These are phyloP conservation scores for Brassica juncea DNA, from an alignment of 345 rosid species.

Conservation along the genomic window DNA sequence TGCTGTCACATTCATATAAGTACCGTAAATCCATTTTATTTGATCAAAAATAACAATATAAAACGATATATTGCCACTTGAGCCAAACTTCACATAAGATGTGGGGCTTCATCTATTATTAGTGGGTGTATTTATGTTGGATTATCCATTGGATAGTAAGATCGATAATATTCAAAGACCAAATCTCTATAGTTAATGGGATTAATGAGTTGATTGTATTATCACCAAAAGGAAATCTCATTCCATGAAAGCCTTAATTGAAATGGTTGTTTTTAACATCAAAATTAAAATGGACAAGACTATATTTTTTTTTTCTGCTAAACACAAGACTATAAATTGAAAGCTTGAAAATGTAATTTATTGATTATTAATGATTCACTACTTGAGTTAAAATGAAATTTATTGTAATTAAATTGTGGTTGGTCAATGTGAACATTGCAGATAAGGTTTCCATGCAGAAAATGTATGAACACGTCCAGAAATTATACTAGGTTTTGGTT, in stretches of 20 bases:
- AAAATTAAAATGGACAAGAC: background rate
- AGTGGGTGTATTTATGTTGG: background rate
- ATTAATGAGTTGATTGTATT: background rate
- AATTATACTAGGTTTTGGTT: background rate
- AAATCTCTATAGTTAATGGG: background rate
- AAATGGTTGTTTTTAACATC: background rate
- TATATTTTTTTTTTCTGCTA: background rate
- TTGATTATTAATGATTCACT: background rate
- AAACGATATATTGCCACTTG: background rate
- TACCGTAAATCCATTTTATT: background rate
- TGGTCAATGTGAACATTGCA: background rate
- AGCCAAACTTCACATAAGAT: background rate
- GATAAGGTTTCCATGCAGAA: background rate
- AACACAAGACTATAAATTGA: background rate
- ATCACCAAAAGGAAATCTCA: background rate
- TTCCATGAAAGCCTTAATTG: background rate
- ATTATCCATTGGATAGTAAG: background rate
- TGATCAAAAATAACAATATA: background rate
- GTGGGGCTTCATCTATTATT: background rate
- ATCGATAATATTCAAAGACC: background rate
- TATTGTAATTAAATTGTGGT: background rate
- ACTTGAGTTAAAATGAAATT: background rate
- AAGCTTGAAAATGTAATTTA: background rate
- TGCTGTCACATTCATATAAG: background rate
- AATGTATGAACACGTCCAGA: background rate